Base-by-base conservation (phyloP, 805 yeast genomes). In the Scheffersomyces amazonensis region DNA sequence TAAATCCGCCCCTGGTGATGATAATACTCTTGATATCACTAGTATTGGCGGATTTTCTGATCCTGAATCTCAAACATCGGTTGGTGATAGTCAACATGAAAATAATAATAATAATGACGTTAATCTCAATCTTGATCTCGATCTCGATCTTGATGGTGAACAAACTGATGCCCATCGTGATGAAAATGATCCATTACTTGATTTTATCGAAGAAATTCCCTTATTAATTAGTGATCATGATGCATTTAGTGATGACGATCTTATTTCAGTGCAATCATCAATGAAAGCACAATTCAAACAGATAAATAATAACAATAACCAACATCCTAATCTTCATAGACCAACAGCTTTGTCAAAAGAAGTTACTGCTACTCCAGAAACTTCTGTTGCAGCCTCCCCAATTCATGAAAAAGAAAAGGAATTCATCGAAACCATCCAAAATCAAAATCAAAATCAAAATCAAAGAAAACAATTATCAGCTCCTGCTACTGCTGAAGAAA, bases 211-310 rank as follows among this genome's bases (percentile, higher is more conserved):
- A 33, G 69, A 63, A 39, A 50, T 62, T 32, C 69, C 69, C 8
- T 52, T 54, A 21, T 49, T 64, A 17, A 50, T 64, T 10, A 53
- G 66, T 20, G 69, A 64, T 37, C 44, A 53, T 46, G 69, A 59
- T 25, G 60, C 47, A 15, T 55, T 60, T 4, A 64, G 60, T 29
- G 55, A 51, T 30, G 69, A 62, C 21, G 30, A 27, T 27, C 66
- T 60, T 22, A 17, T 13, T 27, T 27, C 30, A 7, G 15, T 8
- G 6, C 16, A 5, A 13, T 27, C 30, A 27, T 13, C 17, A 7
- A 9, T 23, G 7, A 5, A 27, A n/a, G 5, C 16, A 13, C 22
- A 20, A 7, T 20, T 20, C 22, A 20, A 20, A 20, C 22, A 20
- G 9, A 9, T 7, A 20, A 15, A 27, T 4, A 8, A 13, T 5